Conservation (phyloP, 805 yeast genomes). For the Hanseniaspora clermontiae region DNA sequence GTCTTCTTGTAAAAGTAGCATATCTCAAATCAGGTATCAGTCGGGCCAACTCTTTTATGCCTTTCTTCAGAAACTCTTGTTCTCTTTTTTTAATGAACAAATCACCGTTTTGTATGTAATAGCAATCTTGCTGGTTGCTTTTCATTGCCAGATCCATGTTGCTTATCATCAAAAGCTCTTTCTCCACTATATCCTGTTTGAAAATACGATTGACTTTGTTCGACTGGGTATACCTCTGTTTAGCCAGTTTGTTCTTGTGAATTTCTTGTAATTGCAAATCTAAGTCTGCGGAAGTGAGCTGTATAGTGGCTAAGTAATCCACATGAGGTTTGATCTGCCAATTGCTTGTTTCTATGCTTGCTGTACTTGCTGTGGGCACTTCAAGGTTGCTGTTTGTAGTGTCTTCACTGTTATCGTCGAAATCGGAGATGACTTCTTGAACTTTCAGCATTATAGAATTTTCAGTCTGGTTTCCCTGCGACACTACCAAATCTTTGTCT, state of each 20-base stretch:
- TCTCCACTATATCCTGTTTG: conserved; percentile 6
- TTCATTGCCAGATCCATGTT: conserved; percentile 2
- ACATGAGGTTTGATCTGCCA: conserved; percentile 7
- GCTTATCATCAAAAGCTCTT: conserved; percentile 1
- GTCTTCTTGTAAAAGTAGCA: conserved; percentile 3
- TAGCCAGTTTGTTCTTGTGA: neutral
- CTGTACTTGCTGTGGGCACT: neutral
- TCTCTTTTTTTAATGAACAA: conserved; percentile 1
- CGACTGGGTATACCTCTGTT: neutral
- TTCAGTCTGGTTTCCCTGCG: neutral
- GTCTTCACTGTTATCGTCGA: neutral
- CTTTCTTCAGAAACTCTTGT: neutral
- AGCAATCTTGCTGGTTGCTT: neutral
- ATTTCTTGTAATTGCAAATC: neutral
- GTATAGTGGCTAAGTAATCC: neutral
- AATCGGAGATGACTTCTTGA: neutral
- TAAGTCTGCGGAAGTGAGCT: neutral
- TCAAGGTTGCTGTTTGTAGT: neutral
- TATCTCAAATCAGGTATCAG: neutral
- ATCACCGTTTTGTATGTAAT: neutral
- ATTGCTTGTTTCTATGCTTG: neutral
- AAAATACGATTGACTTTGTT: conserved; percentile 6
- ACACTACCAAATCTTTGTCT: neutral
- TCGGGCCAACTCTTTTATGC: neutral
- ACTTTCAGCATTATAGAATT: neutral